Base-by-base conservation (phyloP, 2,329 filamentous ascomycete genomes). In the Rhynchosporium secalis region DNA sequence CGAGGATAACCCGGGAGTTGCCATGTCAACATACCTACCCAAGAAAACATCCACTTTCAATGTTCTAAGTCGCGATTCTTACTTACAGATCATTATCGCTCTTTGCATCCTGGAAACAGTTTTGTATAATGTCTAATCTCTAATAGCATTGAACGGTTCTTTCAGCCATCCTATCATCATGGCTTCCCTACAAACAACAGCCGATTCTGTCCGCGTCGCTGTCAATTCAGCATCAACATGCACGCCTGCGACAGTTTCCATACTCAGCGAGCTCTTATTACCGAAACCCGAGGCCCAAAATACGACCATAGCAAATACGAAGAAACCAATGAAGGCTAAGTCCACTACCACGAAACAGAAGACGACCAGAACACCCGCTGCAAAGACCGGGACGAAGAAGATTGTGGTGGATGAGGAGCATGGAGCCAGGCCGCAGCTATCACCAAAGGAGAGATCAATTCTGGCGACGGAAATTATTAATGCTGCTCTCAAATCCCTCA, bases 381-480 rank as follows among this genome's bases (percentile, higher is more conserved):
- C 64, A 46, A 72, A 63, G 48, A 58, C 67, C 2, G 70, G 54
- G 57, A 58, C 45, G 20, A 68, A 64, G 54, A 69, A 68, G 33
- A 68, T 72, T 63, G 66, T 71, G 69, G 67, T 74, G 65, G 67
- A 79, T 40, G 74, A 73, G 49, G 73, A 74, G 41, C 59, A 64
- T 15, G 55, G 62, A 41, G 62, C 68, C 51, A 65, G 51, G 40
- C 76, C 77, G 56, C 76, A 77, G 52, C 74, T 88, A 36, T 77
- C 81, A 4, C 72, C 79, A 4, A 84, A 82, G 68, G 88, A 91
- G 62, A 85, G 82, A 73, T 86, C 86, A 56, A 79, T 84, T 49
- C 76, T 93, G 41, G 89, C 90, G 12, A 91, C 89, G 0, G 84
- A 92, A 65, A 80, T 91, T 41, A 85, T 92, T 70, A 94, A 93